Evolutionary conservation across 2,329 filamentous ascomycete genomes (phyloP).

Genomic region (Tricladium varicosporioides): DNA sequence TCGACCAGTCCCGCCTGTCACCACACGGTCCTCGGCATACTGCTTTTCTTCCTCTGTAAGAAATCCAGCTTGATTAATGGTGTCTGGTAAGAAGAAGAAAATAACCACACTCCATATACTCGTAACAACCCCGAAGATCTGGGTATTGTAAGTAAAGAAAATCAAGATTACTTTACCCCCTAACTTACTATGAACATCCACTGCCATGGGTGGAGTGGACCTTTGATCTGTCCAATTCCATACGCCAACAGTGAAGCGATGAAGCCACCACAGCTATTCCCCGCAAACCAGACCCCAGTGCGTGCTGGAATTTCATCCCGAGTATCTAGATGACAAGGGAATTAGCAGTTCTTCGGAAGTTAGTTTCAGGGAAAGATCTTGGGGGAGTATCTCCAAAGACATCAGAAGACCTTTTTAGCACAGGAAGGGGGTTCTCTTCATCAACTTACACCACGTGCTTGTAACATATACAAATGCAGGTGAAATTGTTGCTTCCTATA

Average conservation of each 20-base stretch:
- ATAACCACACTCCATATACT: conserved; percentile 47
- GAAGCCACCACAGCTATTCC: conserved; percentile 49
- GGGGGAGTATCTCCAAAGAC: no score
- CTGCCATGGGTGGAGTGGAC: conserved; percentile 48
- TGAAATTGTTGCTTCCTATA: conserved; percentile 47
- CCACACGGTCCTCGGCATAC: conserved; percentile 46
- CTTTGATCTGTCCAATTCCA: conserved; percentile 52
- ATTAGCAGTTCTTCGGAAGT: no score
- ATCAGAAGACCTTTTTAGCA: neutral
- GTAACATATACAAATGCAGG: conserved; percentile 55
- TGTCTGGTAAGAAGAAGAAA: conserved; percentile 49
- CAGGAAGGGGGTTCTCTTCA: conserved; percentile 29
- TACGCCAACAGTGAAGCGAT: conserved; percentile 53
- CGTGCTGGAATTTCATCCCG: conserved; percentile 56
- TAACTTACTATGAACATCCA: conserved; percentile 50
- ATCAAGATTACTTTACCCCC: neutral
- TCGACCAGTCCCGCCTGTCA: conserved; percentile 49
- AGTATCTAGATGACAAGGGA: conserved; percentile 33
- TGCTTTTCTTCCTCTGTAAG: conserved; percentile 49
- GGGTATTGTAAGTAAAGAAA: neutral
- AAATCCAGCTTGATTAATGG: conserved; percentile 55
- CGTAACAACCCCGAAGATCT: conserved; percentile 46
- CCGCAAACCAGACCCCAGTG: conserved; percentile 59
- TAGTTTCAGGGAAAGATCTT: conserved; percentile 32
- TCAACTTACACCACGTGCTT: conserved; percentile 27